These are phyloP conservation scores for Nigrograna mackinnonii DNA, from an alignment of 2,329 filamentous ascomycete genomes.

Conservation along the genomic window DNA sequence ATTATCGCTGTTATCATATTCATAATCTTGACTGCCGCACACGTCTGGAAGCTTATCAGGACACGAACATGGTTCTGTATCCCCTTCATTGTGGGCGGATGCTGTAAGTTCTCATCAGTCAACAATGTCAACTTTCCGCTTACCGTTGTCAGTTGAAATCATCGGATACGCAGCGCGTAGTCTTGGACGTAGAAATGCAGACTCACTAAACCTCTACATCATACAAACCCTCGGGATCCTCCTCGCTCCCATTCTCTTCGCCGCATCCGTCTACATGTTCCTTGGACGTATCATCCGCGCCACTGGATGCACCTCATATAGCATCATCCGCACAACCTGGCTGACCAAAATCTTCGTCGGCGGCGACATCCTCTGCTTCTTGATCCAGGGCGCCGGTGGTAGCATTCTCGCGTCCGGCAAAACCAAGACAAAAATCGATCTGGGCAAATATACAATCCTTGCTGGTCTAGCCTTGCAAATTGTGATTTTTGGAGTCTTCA, in stretches of 20 bases:
- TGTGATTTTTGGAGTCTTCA: conserved; percentile 58
- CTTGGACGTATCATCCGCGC: conserved; percentile 39
- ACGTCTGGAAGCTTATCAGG: conserved; percentile 46
- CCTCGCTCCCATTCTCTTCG: conserved; percentile 46
- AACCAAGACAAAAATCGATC: conserved; percentile 13
- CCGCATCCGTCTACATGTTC: conserved; percentile 48
- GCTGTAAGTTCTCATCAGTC: conserved; percentile 43
- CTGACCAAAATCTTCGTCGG: conserved; percentile 57
- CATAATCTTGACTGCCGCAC: conserved; percentile 48
- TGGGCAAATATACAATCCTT: conserved; percentile 55
- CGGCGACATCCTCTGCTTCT: conserved; percentile 56
- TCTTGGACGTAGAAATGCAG: conserved; percentile 28
- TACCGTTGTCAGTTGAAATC: conserved; percentile 33
- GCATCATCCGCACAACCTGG: conserved; percentile 44
- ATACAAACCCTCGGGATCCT: conserved; percentile 42
- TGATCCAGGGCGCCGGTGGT: conserved; percentile 51
- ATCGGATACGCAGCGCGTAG: conserved; percentile 39
- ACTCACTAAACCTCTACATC: conserved; percentile 36
- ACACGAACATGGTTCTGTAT: conserved; percentile 54
- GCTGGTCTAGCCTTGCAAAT: conserved; percentile 59
- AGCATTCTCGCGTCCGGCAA: conserved; percentile 34
- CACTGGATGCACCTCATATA: conserved; percentile 39
- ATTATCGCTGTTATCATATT: conserved; percentile 49
- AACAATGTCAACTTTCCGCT: neutral
- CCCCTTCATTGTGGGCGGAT: conserved; percentile 49